These are phyloP conservation scores for Amaranthus tricolor DNA, from an alignment of 179 eudicot genomes.

Conservation along the genomic window DNA sequence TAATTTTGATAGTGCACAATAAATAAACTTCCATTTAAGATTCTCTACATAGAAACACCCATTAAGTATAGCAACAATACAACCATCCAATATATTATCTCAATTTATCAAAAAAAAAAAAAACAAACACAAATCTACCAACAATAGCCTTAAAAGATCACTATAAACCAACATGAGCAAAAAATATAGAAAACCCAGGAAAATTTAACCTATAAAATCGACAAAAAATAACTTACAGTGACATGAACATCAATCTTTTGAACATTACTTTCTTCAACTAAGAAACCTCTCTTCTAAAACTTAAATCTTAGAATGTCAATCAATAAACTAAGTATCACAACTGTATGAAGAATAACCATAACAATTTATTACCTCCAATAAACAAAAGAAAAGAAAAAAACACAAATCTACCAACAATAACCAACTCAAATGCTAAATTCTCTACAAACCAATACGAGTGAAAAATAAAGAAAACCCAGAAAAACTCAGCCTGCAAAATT, in stretches of 20 bases:
- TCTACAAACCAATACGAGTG: background rate
- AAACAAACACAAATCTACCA: background rate
- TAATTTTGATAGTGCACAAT: background rate
- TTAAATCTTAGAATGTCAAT: no score
- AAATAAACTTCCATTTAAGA: background rate
- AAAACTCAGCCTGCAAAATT: background rate
- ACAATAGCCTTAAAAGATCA: background rate
- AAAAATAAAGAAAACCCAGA: constrained; percentile 7
- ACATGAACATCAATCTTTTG: constrained; percentile 91
- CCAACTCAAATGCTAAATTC: background rate
- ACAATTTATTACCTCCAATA: no score
- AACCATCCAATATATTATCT: background rate
- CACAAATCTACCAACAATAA: constrained; percentile 9
- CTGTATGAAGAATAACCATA: no score
- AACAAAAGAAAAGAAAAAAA: no score
- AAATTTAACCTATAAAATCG: background rate
- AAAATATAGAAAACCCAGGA: constrained; percentile 9
- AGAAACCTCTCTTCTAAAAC: constrained; percentile 14
- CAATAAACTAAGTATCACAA: no score
- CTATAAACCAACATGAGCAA: background rate
- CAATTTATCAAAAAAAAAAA: background rate
- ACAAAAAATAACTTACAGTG: constrained; percentile 22
- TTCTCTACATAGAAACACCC: background rate
- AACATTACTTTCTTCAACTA: constrained; percentile 89
- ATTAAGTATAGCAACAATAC: background rate